Percentiles rank a stretch among this genome's conserved stretches.
Conservation (phyloP, 2,329 filamentous ascomycete genomes). For the Aspergillus melleus region DNA sequence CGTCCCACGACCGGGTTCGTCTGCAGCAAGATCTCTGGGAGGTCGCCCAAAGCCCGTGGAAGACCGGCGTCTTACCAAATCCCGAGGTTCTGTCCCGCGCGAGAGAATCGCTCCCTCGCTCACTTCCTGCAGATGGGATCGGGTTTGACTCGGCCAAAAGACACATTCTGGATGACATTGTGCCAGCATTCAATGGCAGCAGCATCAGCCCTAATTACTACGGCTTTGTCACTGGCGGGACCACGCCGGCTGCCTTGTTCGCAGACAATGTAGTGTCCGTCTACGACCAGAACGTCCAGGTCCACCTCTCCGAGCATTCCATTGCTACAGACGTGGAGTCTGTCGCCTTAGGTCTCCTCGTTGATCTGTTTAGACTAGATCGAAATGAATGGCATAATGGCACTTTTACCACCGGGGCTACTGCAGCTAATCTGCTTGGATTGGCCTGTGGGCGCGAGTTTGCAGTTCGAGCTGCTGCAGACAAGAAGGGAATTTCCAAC, state of each 20-base stretch:
- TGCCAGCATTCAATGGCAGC: constrained; percentile 63
- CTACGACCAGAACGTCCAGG: constrained; percentile 79
- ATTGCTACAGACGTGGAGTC: constrained; percentile 76
- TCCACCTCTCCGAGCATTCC: constrained; percentile 76
- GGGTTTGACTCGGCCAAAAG: constrained; percentile 32
- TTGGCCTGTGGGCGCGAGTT: constrained; percentile 70
- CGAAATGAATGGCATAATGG: constrained; percentile 64
- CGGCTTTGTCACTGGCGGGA: constrained; percentile 84
- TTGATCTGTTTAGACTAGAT: constrained; percentile 64
- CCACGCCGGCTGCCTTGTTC: constrained; percentile 73
- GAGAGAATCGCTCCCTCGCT: constrained; percentile 32
- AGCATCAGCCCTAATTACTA: constrained; percentile 71
- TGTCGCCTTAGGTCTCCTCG: constrained; percentile 67
- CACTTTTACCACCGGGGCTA: constrained; percentile 76
- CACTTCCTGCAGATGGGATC: constrained; percentile 30
- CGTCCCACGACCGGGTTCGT: constrained; percentile 17
- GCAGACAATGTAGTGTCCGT: constrained; percentile 82
- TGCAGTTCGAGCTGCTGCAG: constrained; percentile 44
- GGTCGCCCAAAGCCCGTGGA: constrained; percentile 28
- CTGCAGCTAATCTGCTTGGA: constrained; percentile 65
- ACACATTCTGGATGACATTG: constrained; percentile 44
- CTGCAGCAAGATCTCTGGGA: constrained; percentile 33
- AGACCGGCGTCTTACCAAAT: constrained; percentile 34
- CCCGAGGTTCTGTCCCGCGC: constrained; percentile 30
- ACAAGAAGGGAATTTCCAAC: constrained; percentile 28